Evolutionary conservation across 345 rosid species (phyloP).

Genomic region (Gossypium stocksii): DNA sequence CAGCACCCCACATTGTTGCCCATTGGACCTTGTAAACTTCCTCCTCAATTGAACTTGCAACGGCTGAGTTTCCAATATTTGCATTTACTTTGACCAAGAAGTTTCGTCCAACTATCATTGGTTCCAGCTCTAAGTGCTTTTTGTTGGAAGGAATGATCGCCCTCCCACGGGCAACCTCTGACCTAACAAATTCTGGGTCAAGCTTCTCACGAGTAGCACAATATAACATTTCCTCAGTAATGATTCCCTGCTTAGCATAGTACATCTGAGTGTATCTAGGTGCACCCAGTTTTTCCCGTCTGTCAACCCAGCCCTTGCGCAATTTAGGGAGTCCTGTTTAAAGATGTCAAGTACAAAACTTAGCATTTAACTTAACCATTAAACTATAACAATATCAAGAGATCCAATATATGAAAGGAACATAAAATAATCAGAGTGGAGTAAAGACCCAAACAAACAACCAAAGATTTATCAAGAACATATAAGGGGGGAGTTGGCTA

Average conservation of each 20-base stretch:
- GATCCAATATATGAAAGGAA: background rate
- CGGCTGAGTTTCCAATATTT: slow-evolving; percentile 93
- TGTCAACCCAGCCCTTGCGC: slow-evolving; percentile 84
- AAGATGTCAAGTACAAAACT: slow-evolving; percentile 13
- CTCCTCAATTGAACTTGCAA: slow-evolving; percentile 95
- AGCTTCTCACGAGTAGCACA: slow-evolving; percentile 94
- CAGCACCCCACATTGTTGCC: slow-evolving; percentile 99
- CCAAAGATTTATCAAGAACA: background rate
- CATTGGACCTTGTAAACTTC: slow-evolving; percentile 99
- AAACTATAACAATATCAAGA: background rate
- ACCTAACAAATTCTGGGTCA: slow-evolving; percentile 93
- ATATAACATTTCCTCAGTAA: slow-evolving; percentile 92
- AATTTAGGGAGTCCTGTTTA: slow-evolving; percentile 82
- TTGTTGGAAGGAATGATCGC: slow-evolving; percentile 99
- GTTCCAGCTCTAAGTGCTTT: slow-evolving; percentile 91
- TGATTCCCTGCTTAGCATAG: slow-evolving; percentile 92
- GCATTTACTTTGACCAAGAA: slow-evolving; percentile 98
- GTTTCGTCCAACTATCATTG: slow-evolving; percentile 91
- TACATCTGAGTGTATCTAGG: slow-evolving; percentile 97
- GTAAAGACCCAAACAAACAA: background rate
- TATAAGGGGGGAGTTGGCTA: background rate
- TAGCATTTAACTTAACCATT: background rate
- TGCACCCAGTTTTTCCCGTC: slow-evolving; percentile 64
- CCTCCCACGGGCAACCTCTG: slow-evolving; percentile 95
- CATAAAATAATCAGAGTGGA: background rate